These are phyloP conservation scores for Yamadazyma dendronema DNA, from an alignment of 1,139 yeast genomes.

Conservation along the genomic window DNA sequence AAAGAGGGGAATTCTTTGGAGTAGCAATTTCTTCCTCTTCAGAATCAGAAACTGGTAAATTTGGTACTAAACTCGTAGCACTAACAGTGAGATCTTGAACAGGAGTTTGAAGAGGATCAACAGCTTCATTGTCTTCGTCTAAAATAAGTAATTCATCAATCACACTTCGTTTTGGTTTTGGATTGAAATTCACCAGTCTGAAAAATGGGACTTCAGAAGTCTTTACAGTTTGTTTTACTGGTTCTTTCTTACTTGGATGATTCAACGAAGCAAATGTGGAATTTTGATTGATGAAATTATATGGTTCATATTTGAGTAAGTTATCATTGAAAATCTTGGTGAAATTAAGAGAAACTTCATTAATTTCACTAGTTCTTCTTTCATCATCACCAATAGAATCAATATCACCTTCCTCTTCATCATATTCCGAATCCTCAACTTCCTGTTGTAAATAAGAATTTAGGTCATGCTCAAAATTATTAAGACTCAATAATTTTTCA, in stretches of 20 bases:
- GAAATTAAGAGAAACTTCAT: slow-evolving; percentile 30
- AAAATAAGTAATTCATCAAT: slow-evolving; percentile 42
- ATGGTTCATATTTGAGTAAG: slow-evolving; percentile 33
- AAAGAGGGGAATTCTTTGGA: slow-evolving; percentile 19
- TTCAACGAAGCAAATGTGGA: slow-evolving; percentile 38
- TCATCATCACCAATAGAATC: slow-evolving; percentile 7
- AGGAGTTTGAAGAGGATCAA: slow-evolving; percentile 9
- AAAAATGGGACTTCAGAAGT: slow-evolving; percentile 35
- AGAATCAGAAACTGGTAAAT: slow-evolving; percentile 7
- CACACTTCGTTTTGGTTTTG: slow-evolving; percentile 31
- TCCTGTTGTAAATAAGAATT: slow-evolving; percentile 13
- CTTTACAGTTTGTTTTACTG: neutral
- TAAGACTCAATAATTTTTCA: slow-evolving; percentile 41
- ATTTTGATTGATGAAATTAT: slow-evolving; percentile 19
- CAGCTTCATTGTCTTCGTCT: slow-evolving; percentile 23
- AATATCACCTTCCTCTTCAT: slow-evolving; percentile 12
- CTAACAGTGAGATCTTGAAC: neutral
- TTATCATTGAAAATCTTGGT: slow-evolving; percentile 42
- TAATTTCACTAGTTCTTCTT: slow-evolving; percentile 9
- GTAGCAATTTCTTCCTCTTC: slow-evolving; percentile 24
- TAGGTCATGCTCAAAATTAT: slow-evolving; percentile 32
- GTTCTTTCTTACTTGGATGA: slow-evolving; percentile 7
- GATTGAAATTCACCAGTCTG: slow-evolving; percentile 37
- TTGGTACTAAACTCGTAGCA: neutral
- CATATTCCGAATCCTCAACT: slow-evolving; percentile 5